A percentile compares a stretch with the other conserved stretches of the same genome.
Conservation (phyloP, 352 stramenopile species). For the Phytophthora kernoviae region DNA sequence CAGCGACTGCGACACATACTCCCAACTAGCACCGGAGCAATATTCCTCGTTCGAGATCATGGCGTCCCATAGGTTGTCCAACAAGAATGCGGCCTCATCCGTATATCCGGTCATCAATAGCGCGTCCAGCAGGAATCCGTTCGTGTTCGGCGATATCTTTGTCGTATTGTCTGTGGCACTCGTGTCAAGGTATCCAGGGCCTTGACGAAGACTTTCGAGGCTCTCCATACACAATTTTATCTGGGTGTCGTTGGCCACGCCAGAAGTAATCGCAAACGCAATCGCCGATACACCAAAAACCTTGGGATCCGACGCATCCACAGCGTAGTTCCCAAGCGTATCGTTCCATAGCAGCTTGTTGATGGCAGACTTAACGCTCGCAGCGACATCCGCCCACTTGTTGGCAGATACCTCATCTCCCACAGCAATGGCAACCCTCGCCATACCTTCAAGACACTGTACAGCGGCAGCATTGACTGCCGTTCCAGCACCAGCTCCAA, state of each 20-base stretch:
- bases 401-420: conserved; percentile 26
- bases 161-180: conserved; percentile 22
- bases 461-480: conserved; percentile 34
- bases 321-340: conserved; percentile 25
- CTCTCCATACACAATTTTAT: conserved; percentile 22
- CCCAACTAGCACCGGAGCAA: conserved; percentile 25
- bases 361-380: conserved; percentile 29
- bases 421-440: conserved; percentile 19
- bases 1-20: conserved; percentile 33
- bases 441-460: conserved; percentile 32
- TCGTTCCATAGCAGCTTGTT: conserved; percentile 41
- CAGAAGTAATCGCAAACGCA: conserved; percentile 34
- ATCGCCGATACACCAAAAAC: conserved; percentile 33
- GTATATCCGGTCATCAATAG: conserved; percentile 25
- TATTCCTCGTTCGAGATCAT: conserved; percentile 38
- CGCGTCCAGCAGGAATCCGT: conserved; percentile 34
- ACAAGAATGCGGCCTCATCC: conserved; percentile 27
- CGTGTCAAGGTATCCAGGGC: conserved; percentile 33
- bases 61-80: conserved; percentile 38
- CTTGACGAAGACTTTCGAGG: conserved; percentile 28
- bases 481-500: conserved; percentile 19
- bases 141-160: conserved; percentile 37
- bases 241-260: conserved; percentile 33
- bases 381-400: conserved; percentile 13
- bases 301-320: conserved; percentile 22